phyloP scores from a whole-genome alignment of 1,284 basidiomycete species.

The Tylopilus sp. region DNA sequence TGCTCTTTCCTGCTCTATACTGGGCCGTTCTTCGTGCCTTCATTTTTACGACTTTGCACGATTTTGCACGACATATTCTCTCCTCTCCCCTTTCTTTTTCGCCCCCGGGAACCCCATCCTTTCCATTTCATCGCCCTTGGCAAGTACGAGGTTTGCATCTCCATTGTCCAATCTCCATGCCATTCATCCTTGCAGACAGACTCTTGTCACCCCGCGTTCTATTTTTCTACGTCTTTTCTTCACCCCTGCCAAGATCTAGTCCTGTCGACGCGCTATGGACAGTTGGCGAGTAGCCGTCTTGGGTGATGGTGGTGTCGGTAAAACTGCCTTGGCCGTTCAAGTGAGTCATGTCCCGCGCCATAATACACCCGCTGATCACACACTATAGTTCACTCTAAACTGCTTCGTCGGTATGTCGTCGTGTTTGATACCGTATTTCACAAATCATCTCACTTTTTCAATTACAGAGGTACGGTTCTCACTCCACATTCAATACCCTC shows the following conservation, averaged over 20 bases:
- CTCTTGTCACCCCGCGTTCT: conserved; percentile 18
- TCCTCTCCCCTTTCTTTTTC: conserved; percentile 38
- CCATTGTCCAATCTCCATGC: conserved; percentile 4
- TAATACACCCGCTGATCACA: conserved; percentile 24
- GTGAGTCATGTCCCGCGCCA: conserved; percentile 52
- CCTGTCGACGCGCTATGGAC: conserved; percentile 66
- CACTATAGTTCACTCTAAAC: conserved; percentile 87
- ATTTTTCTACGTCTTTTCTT: conserved; percentile 34
- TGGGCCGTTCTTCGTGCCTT: conserved; percentile 45
- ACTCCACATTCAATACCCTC: conserved; percentile 22
- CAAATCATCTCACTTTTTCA: conserved; percentile 27
- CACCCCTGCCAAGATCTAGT: conserved; percentile 34
- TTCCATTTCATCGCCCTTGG: conserved; percentile 31
- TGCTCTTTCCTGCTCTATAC: conserved; percentile 44
- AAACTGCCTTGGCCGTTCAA: conserved; percentile 95
- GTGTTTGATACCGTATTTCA: conserved; percentile 22
- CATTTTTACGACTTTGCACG: conserved; percentile 74
- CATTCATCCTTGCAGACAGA: conserved; percentile 30
- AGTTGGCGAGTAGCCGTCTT: conserved; percentile 93
- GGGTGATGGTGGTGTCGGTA: conserved; percentile 97
- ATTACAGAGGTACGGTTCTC: conserved; percentile 54
- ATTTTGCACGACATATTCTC: conserved; percentile 66
- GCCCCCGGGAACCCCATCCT: conserved; percentile 32
- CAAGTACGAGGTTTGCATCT: conserved; percentile 38
- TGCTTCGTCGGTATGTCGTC: conserved; percentile 81